Base-by-base conservation (phyloP, 768 basidiomycete species). In the Rhodotorula paludigena region DNA sequence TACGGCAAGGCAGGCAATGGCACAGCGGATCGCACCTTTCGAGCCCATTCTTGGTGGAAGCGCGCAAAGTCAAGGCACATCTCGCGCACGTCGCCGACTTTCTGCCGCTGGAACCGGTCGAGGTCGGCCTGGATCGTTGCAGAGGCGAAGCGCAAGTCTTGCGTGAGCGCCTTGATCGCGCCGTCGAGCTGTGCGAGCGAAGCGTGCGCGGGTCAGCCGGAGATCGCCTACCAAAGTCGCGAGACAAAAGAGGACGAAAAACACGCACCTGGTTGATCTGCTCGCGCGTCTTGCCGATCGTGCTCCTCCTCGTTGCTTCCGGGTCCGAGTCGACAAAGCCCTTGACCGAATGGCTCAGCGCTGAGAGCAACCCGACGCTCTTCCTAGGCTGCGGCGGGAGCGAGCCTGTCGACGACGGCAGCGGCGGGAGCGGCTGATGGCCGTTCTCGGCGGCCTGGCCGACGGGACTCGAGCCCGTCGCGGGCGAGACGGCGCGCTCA, bases 311-410 rank as follows among this genome's bases (percentile, higher is more conserved):
- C 10, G 94, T 93, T 25, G 89, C 90, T 80, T 98, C 96, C 5
- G 96, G 96, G 79, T 99, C 96, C 25, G 89, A 89, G 74, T 99
- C 96, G 87, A 99, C 97, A 87, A 98, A 93, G 9, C 94, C 93
- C 73, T 93, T 92, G 62, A 99, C 78, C 32, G 92, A 93, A 79
- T 96, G 93, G 76, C 88, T 92, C 49, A 99, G 81, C 23, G 96
- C 96, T 73, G 86, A 91, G 42, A 99, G 75, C 32, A 99, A 80
- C 28, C 90, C 92, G 83, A 78, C 57, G 57, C 71, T 48, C 48
- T 66, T 60, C 54, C 60, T 35, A 55, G 65, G 35, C 51, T 18
- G 55, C 20, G 33, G 10, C 30, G 55, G 38, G 30, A 44, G 14
- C 30, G 56, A 28, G 3, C 25, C 48, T 42, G 30, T 49, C 36